Base-by-base conservation (phyloP, 2,329 filamentous ascomycete species). In the Alternaria sp. region DNA sequence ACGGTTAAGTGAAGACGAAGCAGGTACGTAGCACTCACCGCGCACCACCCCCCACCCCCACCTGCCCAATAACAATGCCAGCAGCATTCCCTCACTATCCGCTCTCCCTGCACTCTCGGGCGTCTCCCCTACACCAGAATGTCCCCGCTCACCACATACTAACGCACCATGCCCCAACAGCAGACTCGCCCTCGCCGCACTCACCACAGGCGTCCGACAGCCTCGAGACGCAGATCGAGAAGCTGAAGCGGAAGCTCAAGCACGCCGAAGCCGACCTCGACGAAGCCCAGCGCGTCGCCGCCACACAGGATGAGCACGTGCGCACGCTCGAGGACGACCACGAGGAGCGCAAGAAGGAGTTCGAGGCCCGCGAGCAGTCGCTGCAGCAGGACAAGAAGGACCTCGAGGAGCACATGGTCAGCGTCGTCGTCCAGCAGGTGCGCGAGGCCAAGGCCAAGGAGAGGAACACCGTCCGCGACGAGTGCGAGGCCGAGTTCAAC, bases 331-430 rank as follows among this genome's bases (percentile, higher is more conserved):
- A 79, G 56, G 72, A 74, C 25, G 77, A 79, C 56, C 71, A 77
- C 72, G 72, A 73, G 58, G 75, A 75, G 66, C 72, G 74, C 54
- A 71, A 74, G 61, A 68, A 65, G 59, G 70, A 67, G 37, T 78
- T 77, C 57, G 71, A 75, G 53, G 73, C 75, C 67, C 72, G 74
- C 33, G 75, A 77, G 58, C 54, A 62, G 25, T 68, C 74, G 1
- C 71, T 77, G 26, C 65, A 76, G 62, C 72, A 75, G 64, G 78
- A 80, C 61, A 81, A 80, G 71, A 77, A 77, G 68, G 75, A 77
- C 23, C 68, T 80, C 7, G 79, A 80, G 68, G 78, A 80, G 66
- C 78, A 81, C 69, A 80, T 81, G 78, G 79, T 81, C 49, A 79
- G 75, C 43, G 78, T 80, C 18, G 78, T 81, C 37, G 78, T 81